phyloP scores from a whole-genome alignment of 2,329 filamentous ascomycete species.

The Venturia oleaginea region DNA sequence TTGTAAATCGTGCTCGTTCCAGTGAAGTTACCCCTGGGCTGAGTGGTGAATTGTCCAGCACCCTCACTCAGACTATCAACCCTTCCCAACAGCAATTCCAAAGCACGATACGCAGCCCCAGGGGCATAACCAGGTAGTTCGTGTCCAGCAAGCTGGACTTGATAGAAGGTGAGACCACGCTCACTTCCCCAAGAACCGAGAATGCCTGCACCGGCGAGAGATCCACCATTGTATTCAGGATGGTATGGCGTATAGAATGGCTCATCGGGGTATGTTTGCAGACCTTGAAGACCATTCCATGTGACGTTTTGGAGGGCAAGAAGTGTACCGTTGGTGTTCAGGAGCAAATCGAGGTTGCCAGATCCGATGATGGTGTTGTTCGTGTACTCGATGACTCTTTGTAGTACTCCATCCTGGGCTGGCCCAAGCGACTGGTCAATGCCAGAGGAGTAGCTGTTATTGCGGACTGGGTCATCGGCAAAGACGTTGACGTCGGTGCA shows the following conservation, averaged over 20 bases:
- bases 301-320: slow-evolving; percentile 46
- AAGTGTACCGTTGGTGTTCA: slow-evolving; percentile 43
- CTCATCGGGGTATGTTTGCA: slow-evolving; percentile 32
- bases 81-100: slow-evolving; percentile 34
- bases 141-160: slow-evolving; percentile 33
- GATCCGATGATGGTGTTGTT: slow-evolving; percentile 43
- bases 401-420: slow-evolving; percentile 33
- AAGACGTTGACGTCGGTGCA: slow-evolving; percentile 36
- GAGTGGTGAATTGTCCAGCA: slow-evolving; percentile 7
- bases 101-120: slow-evolving; percentile 32
- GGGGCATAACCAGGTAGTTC: slow-evolving; percentile 36
- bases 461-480: slow-evolving; percentile 21
- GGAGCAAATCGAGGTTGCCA: slow-evolving; percentile 40
- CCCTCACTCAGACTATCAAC: background rate
- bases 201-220: slow-evolving; percentile 31
- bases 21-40: background rate
- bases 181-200: slow-evolving; percentile 35
- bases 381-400: slow-evolving; percentile 41
- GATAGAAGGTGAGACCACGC: slow-evolving; percentile 39
- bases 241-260: slow-evolving; percentile 37
- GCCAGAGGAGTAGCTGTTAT: slow-evolving; percentile 17
- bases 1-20: background rate
- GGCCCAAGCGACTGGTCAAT: slow-evolving; percentile 31
- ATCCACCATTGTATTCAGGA: slow-evolving; percentile 31
- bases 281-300: slow-evolving; percentile 41